Evolutionary conservation across 768 basidiomycete species (phyloP).

Genomic region (Tulasnella sp.): DNA sequence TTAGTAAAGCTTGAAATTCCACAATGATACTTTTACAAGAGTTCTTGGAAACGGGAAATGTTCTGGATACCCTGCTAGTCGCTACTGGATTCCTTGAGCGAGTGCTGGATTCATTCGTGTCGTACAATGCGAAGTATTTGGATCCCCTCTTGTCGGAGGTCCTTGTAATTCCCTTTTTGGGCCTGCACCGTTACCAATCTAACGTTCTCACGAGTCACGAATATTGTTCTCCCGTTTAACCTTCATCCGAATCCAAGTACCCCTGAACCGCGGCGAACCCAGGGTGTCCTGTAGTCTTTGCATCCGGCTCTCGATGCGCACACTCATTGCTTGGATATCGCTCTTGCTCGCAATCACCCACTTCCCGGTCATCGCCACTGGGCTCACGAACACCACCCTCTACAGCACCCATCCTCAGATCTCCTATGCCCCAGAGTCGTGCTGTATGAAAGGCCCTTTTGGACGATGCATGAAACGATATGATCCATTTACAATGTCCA

Average conservation of each 20-base stretch:
- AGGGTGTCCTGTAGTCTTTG: background rate
- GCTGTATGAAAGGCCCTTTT: background rate
- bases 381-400: background rate
- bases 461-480: background rate
- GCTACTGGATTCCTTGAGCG: too few relatives aligned
- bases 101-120: too few relatives aligned
- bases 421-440: background rate
- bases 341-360: background rate
- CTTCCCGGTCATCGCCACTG: background rate
- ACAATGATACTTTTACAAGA: too few relatives aligned
- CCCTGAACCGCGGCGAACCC: background rate
- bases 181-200: background rate
- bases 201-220: background rate
- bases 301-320: background rate
- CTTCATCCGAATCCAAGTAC: background rate
- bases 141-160: background rate
- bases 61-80: too few relatives aligned
- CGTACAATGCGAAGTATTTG: too few relatives aligned
- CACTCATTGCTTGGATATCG: background rate
- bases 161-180: background rate
- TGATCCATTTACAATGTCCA: background rate
- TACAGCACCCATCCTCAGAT: conserved; percentile 3
- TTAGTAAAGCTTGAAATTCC: too few relatives aligned
- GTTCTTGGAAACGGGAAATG: too few relatives aligned
- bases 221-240: background rate